Base-by-base conservation (phyloP, 106 monocot species). In the Acanthochlamys bracteata region DNA sequence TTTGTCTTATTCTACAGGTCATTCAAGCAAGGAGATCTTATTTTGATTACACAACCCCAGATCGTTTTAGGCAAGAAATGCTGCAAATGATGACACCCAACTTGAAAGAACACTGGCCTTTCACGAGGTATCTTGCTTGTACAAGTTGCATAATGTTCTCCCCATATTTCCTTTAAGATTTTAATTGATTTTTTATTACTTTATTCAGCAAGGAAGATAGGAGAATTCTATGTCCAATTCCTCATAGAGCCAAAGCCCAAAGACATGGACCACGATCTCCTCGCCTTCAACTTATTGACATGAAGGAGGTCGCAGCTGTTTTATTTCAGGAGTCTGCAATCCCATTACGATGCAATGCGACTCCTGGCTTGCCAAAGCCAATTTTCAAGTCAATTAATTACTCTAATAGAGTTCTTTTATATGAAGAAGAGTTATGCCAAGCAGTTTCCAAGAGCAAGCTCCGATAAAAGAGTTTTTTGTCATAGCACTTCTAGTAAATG, bases 391-490 rank as follows among this genome's bases (percentile, higher is more conserved):
- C 83, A n/a, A 17, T 81, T 10, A 68, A 80, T n/a, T n/a, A n/a
- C 61, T 79, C 86, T 0, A 80, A 66, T 55, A 78, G 88, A 20
- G 87, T 81, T 61, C 53, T 96, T 25, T 85, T 85, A 45, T 84
- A 73, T 19, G 90, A 96, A 62, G 98, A 98, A 20, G 98, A 98
- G 70, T 69, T 98, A 51, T 98, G 98, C 73, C 78, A 92, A 58
- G 98, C 98, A 21, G 98, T 98, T 10, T 80, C 88, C 19, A 78
- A 92, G 61, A 92, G 92, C 66, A 98, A 89, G 75, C 83, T 98
- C 46, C 73, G 65, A 33, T 96, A 69, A 83, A 41, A 11, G 7
- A 11, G 13, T 39, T n/a, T 16, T 11, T 14, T 22, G 4, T 14
- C 55, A 41, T 63, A 33, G 24, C 25, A 39, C 43, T 70, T 20